Conservation (phyloP, 2,329 filamentous ascomycete genomes). For the Monosporascus cannonballus region DNA sequence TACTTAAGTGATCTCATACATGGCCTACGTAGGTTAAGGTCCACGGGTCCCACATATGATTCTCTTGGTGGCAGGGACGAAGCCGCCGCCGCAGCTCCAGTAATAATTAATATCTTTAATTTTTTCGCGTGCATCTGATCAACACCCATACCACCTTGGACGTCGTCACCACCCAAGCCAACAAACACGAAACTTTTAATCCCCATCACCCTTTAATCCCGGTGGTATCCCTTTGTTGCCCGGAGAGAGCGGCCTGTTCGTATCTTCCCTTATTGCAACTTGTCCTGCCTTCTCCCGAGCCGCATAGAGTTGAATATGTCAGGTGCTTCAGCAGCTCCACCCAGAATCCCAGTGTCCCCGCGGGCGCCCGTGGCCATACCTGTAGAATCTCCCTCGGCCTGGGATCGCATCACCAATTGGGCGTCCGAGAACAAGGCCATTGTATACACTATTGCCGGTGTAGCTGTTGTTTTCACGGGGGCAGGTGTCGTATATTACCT, state of each 20-base stretch:
- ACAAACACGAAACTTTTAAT: no score
- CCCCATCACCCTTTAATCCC: no score
- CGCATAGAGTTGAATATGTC: conserved; percentile 21
- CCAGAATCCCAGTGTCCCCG: conserved; percentile 37
- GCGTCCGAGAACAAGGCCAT: conserved; percentile 91
- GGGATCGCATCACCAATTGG: conserved; percentile 89
- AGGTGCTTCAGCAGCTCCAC: conserved; percentile 35
- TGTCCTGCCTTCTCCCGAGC: no score
- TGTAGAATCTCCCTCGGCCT: conserved; percentile 60
- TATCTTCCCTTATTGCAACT: no score
- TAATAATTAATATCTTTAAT: not conserved
- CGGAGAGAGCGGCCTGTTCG: no score
- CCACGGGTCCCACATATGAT: no score
- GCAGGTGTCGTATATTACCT: conserved; percentile 93
- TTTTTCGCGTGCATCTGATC: not conserved
- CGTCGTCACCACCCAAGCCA: no score
- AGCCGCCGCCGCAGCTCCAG: not conserved
- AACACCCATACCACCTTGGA: no score
- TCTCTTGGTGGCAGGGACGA: not conserved
- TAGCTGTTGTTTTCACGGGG: conserved; percentile 84
- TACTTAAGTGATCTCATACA: no score
- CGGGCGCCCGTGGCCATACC: conserved; percentile 38
- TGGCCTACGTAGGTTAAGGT: no score
- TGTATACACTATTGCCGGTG: conserved; percentile 93
- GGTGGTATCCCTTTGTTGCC: no score